Evolutionary conservation across 805 yeast genomes (phyloP).

Genomic region (Hanseniaspora meyeri): DNA sequence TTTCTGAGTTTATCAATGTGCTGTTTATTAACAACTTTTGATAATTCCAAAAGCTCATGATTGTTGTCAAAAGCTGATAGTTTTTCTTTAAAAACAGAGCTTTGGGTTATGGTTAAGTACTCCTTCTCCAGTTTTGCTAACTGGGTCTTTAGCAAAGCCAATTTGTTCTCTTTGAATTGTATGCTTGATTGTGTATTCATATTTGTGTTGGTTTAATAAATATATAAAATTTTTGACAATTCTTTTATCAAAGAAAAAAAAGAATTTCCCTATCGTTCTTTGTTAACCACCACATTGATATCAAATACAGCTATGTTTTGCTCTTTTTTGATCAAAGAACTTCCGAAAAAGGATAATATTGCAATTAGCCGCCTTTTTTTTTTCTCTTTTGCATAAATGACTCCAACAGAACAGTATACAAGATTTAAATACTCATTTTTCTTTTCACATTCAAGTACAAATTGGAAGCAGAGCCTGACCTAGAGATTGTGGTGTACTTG

Average conservation of each 20-base stretch:
- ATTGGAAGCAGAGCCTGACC: not conserved
- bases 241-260: not conserved
- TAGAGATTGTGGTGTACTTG: not conserved
- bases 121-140: not conserved
- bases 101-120: not conserved
- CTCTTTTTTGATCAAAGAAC: not conserved
- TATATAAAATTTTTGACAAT: not conserved
- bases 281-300: too few species aligned
- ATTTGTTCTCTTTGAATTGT: not conserved
- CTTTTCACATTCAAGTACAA: not conserved
- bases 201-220: not conserved
- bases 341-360: not conserved
- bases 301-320: not conserved
- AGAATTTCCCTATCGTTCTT: too few species aligned
- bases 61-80: not conserved
- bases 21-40: constrained; percentile 24
- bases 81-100: not conserved
- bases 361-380: not conserved
- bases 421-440: not conserved
- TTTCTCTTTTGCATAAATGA: too few species aligned
- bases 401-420: not conserved
- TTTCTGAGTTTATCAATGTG: constrained; percentile 43
- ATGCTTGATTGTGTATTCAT: constrained; percentile 1
- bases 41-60: not conserved
- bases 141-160: not conserved